A percentile compares a stretch with the other conserved stretches of the same genome.
Conservation (phyloP, 805 yeast genomes). For the Candida yuanshanica region DNA sequence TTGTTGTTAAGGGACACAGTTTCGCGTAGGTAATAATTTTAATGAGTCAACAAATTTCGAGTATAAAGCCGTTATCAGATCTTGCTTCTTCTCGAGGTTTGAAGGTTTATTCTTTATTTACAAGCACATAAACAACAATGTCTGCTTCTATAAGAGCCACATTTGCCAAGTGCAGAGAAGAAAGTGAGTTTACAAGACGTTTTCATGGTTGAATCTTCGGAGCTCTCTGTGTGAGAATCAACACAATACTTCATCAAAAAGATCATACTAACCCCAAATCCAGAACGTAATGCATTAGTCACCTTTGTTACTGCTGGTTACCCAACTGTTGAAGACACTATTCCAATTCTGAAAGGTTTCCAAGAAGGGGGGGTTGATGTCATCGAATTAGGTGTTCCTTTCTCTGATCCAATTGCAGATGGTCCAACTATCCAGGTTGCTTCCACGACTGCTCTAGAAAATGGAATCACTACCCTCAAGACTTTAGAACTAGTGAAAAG, state of each 20-base stretch:
- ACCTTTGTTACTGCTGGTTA: constrained; percentile 93
- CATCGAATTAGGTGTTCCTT: constrained; percentile 93
- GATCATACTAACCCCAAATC: not conserved
- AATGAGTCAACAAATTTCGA: constrained; percentile 28
- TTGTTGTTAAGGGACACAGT: not conserved
- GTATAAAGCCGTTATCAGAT: constrained; percentile 3
- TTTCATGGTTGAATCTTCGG: not conserved
- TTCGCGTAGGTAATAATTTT: not conserved
- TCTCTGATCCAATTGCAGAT: constrained; percentile 97
- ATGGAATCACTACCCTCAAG: constrained; percentile 68
- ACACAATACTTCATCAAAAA: too few species aligned
- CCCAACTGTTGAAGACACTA: constrained; percentile 83
- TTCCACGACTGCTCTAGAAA: constrained; percentile 72
- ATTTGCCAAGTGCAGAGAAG: constrained; percentile 52
- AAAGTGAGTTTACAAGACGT: constrained; percentile 23
- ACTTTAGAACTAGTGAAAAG: constrained; percentile 65
- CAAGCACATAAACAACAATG: not conserved
- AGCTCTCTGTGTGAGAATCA: too few species aligned
- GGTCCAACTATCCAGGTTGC: constrained; percentile 96
- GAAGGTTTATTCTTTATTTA: not conserved
- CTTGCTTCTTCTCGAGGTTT: not conserved
- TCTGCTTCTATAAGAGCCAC: constrained; percentile 47
- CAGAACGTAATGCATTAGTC: constrained; percentile 77
- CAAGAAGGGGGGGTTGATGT: constrained; percentile 95
- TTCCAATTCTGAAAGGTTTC: constrained; percentile 79